Evolutionary conservation across 2,329 filamentous ascomycete genomes (phyloP).

Genomic region (Monascus ruber): DNA sequence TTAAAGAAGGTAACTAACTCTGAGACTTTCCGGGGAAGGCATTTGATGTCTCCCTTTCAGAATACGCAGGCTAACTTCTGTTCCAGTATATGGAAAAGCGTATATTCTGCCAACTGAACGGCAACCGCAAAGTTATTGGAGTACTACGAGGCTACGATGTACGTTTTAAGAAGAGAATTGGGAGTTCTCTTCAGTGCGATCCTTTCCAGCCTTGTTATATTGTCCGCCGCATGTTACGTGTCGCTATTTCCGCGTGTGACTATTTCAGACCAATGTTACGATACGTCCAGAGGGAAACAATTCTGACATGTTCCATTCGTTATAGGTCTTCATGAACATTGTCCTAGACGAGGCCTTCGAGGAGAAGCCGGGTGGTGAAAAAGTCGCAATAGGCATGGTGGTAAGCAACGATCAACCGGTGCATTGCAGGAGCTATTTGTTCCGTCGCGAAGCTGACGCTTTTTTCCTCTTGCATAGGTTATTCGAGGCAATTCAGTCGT

Average conservation of each 20-base stretch:
- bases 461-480: slow-evolving; percentile 42
- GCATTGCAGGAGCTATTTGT: not conserved
- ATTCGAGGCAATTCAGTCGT: slow-evolving; percentile 97
- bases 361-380: slow-evolving; percentile 85
- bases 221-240: not conserved
- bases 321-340: slow-evolving; percentile 91
- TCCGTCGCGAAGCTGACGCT: not conserved
- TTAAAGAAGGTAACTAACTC: slow-evolving; percentile 71
- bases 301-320: not conserved
- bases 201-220: not conserved
- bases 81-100: slow-evolving; percentile 95
- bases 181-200: not conserved
- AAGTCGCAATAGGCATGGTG: slow-evolving; percentile 82
- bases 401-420: slow-evolving; percentile 39
- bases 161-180: slow-evolving; percentile 22
- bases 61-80: slow-evolving; percentile 5
- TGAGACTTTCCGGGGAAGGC: not conserved
- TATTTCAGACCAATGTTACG: too few relatives aligned
- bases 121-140: slow-evolving; percentile 93
- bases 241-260: not conserved
- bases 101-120: slow-evolving; percentile 94
- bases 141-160: slow-evolving; percentile 94
- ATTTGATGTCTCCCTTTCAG: slow-evolving; percentile 1
- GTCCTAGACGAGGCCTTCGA: slow-evolving; percentile 95
- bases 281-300: too few relatives aligned